Base-by-base conservation (phyloP, 1,284 basidiomycete species). In the Golubevia pallescens region DNA sequence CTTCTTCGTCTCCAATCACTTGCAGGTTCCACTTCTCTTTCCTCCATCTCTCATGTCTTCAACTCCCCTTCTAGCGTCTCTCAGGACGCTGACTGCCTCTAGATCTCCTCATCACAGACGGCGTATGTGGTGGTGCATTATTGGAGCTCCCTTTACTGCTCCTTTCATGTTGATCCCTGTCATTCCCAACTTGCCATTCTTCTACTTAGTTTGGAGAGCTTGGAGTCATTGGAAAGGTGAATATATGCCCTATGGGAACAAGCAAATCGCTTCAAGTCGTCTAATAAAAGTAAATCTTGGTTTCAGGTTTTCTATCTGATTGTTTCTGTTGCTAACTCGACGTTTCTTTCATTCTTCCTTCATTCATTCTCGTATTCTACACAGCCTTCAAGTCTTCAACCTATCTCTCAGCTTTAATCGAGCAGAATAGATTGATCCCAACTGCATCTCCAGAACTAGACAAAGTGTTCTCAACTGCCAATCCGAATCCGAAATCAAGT, bases 171-270 rank as follows among this genome's bases (percentile, higher is more conserved):
- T 85, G 13, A 63, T 85, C 42, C 82, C 82, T 14, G 80, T 79
- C 34, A 61, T 85, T 1, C 82, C 82, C 60, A 85, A 85, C 60
- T 48, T 85, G 48, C 75, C 77, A 7, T 80, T 81, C 65, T 85
- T 84, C 71, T 85, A 85, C 60, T 67, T 84, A 19, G 77, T 80
- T 34, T 85, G 76, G 73, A 60, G 82, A 48, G 81, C 80, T 8
- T 85, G 69, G 65, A 74, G 70, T 52, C 78, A 80, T 59, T 80
- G 78, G 76, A 71, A 73, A 65, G 78, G 76, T 80, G 58, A 58
- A 69, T 63, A 24, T n/a, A n/a, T n/a, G n/a, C n/a, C n/a, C n/a
- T 8, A 24, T 10, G 38, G 57, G 66, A 62, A 62, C 24, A 34
- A 51, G 3, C 48, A 10, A 21, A 13, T 24, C 6, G 19, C 42